Evolutionary conservation across 1,284 basidiomycete species (phyloP).

Genomic region (Trichosporon ovoides): DNA sequence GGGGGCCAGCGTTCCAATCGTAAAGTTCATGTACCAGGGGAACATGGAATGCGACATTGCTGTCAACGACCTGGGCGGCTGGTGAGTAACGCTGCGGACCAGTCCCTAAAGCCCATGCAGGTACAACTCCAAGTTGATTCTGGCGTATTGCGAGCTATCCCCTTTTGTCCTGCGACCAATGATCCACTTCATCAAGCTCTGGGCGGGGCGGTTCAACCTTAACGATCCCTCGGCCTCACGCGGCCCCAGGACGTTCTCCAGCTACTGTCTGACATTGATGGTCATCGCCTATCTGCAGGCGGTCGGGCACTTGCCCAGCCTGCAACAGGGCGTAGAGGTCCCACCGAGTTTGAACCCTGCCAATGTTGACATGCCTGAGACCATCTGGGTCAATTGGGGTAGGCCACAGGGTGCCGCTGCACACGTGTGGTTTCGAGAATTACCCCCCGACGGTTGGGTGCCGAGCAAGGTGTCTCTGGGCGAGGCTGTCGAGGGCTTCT

Average conservation of each 20-base stretch:
- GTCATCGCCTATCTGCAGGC: constrained; percentile 46
- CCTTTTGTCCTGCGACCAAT: constrained; percentile 46
- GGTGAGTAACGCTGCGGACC: constrained; percentile 23
- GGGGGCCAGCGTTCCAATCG: constrained; percentile 42
- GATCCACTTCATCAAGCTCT: constrained; percentile 46
- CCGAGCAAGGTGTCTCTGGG: constrained; percentile 26
- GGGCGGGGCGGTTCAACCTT: constrained; percentile 39
- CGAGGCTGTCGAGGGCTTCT: constrained; percentile 40
- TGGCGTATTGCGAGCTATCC: constrained; percentile 43
- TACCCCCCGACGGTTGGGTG: constrained; percentile 25
- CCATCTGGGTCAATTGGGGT: constrained; percentile 41
- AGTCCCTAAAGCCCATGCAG: constrained; percentile 15
- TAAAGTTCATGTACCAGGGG: constrained; percentile 38
- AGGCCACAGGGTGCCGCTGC: constrained; percentile 34
- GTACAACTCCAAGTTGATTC: constrained; percentile 47
- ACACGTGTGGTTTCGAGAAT: constrained; percentile 27
- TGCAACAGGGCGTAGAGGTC: constrained; percentile 30
- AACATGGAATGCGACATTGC: constrained; percentile 40
- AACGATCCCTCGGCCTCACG: constrained; percentile 42
- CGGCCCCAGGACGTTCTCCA: constrained; percentile 43
- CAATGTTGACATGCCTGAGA: constrained; percentile 10
- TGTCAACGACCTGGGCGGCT: constrained; percentile 47
- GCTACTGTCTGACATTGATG: constrained; percentile 48
- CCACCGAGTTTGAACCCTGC: background rate
- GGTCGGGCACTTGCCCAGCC: constrained; percentile 40